A percentile compares a stretch with the other conserved stretches of the same genome.
These are phyloP conservation scores for Teratosphaeria pseudoeucalypti DNA, from an alignment of 2,329 filamentous ascomycete species.

Conservation along the genomic window DNA sequence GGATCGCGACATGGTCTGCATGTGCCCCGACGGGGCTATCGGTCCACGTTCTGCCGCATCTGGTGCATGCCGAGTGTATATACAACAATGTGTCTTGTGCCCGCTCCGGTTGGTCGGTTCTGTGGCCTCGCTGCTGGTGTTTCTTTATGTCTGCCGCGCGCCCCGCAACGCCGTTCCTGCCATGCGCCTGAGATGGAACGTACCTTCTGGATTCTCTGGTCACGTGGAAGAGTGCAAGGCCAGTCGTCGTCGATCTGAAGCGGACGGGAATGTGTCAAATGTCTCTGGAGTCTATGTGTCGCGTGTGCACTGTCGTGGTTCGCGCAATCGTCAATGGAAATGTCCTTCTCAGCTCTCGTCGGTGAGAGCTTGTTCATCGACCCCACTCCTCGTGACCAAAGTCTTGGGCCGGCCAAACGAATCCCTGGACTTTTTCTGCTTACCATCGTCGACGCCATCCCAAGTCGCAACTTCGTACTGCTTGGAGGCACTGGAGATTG, in stretches of 20 bases:
- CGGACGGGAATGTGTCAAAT: not conserved
- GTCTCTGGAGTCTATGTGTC: not conserved
- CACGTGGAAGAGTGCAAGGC: not conserved
- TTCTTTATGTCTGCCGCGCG: not conserved
- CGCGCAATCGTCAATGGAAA: not conserved
- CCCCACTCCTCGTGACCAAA: not conserved
- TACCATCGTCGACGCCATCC: not conserved
- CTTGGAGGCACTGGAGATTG: not conserved
- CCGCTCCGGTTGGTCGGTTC: not conserved
- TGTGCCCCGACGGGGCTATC: constrained; percentile 20
- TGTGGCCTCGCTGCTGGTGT: not conserved
- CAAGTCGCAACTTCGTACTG: not conserved
- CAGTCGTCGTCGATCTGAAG: not conserved
- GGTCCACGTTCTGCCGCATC: constrained; percentile 2
- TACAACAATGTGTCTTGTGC: not conserved
- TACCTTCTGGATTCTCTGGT: not conserved
- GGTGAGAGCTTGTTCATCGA: not conserved
- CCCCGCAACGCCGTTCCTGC: not conserved
- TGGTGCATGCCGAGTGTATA: not conserved
- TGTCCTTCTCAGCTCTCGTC: not conserved
- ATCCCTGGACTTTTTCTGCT: not conserved
- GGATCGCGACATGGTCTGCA: constrained; percentile 16
- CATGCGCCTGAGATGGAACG: not conserved
- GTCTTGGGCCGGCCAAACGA: not conserved
- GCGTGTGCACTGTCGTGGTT: not conserved